Conservation (phyloP, 2,329 filamentous ascomycete genomes). For the Xylariaceae sp. region DNA sequence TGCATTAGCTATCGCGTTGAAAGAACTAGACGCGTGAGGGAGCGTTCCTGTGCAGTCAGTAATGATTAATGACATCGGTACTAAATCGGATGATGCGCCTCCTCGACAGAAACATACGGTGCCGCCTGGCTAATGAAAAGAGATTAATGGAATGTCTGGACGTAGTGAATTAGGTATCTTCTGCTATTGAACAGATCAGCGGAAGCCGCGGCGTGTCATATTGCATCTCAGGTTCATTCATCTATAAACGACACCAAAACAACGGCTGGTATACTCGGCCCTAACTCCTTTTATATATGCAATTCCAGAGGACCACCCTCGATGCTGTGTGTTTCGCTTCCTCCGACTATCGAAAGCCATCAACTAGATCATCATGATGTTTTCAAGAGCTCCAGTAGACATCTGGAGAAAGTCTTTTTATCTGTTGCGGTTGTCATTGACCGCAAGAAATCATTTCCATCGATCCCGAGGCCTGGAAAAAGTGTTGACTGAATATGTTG, state of each 20-base stretch:
- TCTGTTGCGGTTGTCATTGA: conserved; percentile 61
- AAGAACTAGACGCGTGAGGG: too few species aligned
- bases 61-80: too few species aligned
- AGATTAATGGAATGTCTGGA: too few species aligned
- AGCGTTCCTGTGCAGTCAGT: too few species aligned
- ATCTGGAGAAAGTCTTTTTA: conserved; percentile 64
- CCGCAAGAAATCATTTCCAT: conserved; percentile 62
- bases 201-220: conserved; percentile 4
- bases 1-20: too few species aligned
- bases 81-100: too few species aligned
- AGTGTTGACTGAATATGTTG: conserved; percentile 66
- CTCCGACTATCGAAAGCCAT: not conserved
- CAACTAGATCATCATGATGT: conserved; percentile 28
- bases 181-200: not conserved
- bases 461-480: conserved; percentile 66
- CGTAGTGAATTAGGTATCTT: not conserved
- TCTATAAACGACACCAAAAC: conserved; percentile 31
- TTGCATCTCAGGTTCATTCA: conserved; percentile 23
- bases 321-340: conserved; percentile 9
- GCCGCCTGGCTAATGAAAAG: not conserved
- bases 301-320: conserved; percentile 25
- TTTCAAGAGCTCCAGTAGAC: conserved; percentile 62
- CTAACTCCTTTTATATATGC: conserved; percentile 36
- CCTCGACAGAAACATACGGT: not conserved
- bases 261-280: conserved; percentile 33